These are phyloP conservation scores for Saccharomyces hybrid DNA, from an alignment of 1,139 yeast genomes.

Conservation along the genomic window DNA sequence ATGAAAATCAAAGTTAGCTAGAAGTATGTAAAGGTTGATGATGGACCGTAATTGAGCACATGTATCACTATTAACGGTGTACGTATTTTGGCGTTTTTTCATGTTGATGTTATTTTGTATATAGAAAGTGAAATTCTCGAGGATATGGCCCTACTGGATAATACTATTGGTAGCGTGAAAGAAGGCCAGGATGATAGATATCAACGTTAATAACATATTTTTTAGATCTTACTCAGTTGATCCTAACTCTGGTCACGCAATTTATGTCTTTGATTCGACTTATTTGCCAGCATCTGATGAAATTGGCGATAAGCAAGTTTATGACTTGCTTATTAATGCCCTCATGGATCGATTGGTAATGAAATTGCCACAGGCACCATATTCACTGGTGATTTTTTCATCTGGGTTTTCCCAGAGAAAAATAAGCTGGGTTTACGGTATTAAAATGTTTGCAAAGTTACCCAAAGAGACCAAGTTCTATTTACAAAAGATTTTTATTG, in stretches of 20 bases:
- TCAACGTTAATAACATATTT: constrained; percentile 43
- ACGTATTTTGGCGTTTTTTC: background rate
- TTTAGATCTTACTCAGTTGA: constrained; percentile 53
- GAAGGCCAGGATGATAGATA: constrained; percentile 7
- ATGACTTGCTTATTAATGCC: constrained; percentile 37
- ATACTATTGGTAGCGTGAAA: background rate
- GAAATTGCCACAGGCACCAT: constrained; percentile 48
- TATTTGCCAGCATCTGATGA: constrained; percentile 49
- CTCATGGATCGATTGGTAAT: constrained; percentile 33
- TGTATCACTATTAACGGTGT: background rate
- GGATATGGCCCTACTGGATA: background rate
- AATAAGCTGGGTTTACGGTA: constrained; percentile 66
- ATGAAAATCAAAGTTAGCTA: background rate
- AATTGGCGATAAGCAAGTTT: constrained; percentile 32
- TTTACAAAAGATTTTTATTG: constrained; percentile 61
- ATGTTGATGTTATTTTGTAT: background rate
- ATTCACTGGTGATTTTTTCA: constrained; percentile 65
- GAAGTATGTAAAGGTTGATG: background rate
- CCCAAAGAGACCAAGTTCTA: constrained; percentile 51
- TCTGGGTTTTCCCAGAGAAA: constrained; percentile 60
- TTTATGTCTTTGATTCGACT: constrained; percentile 71
- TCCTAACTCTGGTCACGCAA: constrained; percentile 54
- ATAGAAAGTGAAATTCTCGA: background rate
- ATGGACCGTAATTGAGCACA: background rate
- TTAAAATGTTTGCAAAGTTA: constrained; percentile 63